Conservation (phyloP, 2,329 filamentous ascomycete genomes). For the Trichoderma aggressivum region DNA sequence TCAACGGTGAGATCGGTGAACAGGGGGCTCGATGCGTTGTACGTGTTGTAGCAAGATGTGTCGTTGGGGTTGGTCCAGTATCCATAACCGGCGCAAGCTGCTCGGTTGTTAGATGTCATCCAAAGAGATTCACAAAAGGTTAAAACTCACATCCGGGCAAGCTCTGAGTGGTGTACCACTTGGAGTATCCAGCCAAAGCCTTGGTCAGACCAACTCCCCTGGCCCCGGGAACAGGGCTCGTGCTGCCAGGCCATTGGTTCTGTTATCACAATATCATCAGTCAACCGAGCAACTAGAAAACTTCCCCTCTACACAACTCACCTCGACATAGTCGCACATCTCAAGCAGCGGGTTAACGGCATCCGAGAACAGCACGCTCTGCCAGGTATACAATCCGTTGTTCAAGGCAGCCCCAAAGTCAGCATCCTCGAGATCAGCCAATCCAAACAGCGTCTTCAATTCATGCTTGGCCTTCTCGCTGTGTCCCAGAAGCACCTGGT, state of each 20-base stretch:
- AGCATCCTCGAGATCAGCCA: slow-evolving; percentile 41
- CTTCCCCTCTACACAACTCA: too few species aligned
- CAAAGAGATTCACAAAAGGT: not conserved
- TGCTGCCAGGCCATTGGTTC: slow-evolving; percentile 24
- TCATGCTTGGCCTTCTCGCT: slow-evolving; percentile 32
- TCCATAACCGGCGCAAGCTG: slow-evolving; percentile 46
- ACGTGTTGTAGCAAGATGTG: slow-evolving; percentile 18
- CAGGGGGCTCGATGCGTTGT: slow-evolving; percentile 36
- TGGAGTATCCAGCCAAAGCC: slow-evolving; percentile 52
- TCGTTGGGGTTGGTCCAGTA: slow-evolving; percentile 44
- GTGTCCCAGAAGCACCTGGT: slow-evolving; percentile 44
- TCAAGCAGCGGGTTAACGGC: slow-evolving; percentile 36
- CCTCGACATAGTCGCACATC: slow-evolving; percentile 35
- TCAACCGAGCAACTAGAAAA: too few species aligned
- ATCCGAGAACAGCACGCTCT: slow-evolving; percentile 33
- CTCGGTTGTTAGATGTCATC: not conserved
- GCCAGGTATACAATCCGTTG: slow-evolving; percentile 32
- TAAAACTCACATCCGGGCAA: slow-evolving; percentile 46
- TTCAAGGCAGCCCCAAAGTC: slow-evolving; percentile 46
- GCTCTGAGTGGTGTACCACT: slow-evolving; percentile 46
- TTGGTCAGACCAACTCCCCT: slow-evolving; percentile 52
- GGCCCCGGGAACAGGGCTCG: slow-evolving; percentile 16
- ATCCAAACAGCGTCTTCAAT: slow-evolving; percentile 44
- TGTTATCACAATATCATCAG: slow-evolving; percentile 13
- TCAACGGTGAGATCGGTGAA: slow-evolving; percentile 47